These are phyloP conservation scores for Moricandia moricandioides DNA, from an alignment of 345 rosid species.

Conservation along the genomic window DNA sequence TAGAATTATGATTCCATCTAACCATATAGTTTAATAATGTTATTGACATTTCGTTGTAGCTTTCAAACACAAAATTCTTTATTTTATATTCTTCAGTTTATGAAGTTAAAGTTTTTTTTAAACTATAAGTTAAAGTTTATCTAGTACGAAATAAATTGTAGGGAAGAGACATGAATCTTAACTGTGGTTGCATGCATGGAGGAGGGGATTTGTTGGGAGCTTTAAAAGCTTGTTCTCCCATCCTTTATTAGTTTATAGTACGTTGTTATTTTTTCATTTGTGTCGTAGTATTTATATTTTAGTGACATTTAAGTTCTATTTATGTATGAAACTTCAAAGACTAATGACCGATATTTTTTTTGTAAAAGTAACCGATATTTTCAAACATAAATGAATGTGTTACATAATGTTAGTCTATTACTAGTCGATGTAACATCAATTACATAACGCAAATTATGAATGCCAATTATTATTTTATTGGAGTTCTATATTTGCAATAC, in stretches of 20 bases:
- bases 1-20: no score
- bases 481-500: neutral
- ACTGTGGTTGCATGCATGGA: slow-evolving; percentile 25
- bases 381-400: neutral
- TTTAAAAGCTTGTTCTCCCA: slow-evolving; percentile 16
- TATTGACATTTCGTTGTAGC: slow-evolving; percentile 3
- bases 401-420: no score
- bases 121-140: neutral
- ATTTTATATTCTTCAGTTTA: neutral
- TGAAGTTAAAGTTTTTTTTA: neutral
- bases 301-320: no score
- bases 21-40: neutral
- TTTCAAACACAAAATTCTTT: neutral
- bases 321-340: no score
- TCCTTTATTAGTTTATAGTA: neutral
- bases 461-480: neutral
- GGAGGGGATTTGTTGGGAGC: slow-evolving; percentile 14
- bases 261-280: neutral
- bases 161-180: slow-evolving; percentile 21
- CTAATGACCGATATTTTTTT: no score
- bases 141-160: slow-evolving; percentile 7
- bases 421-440: neutral
- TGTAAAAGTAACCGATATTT: neutral
- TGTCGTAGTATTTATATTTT: no score
- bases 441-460: neutral